Evolutionary conservation across 2,329 filamentous ascomycete species (phyloP).

Genomic region (Pseudocercospora cruenta): DNA sequence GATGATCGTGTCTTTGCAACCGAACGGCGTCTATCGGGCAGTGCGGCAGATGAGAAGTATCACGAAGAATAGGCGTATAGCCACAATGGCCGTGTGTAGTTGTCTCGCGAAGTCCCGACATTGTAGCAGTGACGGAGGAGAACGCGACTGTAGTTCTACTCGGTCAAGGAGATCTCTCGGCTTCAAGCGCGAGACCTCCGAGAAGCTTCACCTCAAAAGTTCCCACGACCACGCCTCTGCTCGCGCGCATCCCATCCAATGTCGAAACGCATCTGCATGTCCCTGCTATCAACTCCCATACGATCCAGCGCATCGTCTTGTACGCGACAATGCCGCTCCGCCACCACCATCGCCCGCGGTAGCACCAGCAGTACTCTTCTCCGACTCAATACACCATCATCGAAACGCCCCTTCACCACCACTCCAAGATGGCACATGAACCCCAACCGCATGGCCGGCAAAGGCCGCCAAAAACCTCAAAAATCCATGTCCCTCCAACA

Average conservation of each 20-base stretch:
- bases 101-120: not conserved
- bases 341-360: slow-evolving; percentile 16
- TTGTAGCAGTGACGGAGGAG: not conserved
- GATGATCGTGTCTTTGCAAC: not conserved
- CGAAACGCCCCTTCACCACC: slow-evolving; percentile 27
- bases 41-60: too few species aligned
- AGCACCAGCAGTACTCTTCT: slow-evolving; percentile 4
- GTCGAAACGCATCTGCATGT: slow-evolving; percentile 30
- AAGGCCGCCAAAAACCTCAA: slow-evolving; percentile 34
- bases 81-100: not conserved
- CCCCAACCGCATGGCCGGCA: slow-evolving; percentile 16
- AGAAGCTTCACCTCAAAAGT: not conserved
- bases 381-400: not conserved
- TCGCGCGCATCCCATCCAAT: slow-evolving; percentile 17
- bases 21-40: too few species aligned
- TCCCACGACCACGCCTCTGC: not conserved
- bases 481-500: slow-evolving; percentile 45
- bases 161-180: not conserved
- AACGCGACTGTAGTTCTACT: not conserved
- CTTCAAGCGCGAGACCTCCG: not conserved
- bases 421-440: slow-evolving; percentile 16
- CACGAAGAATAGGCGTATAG: not conserved
- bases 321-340: slow-evolving; percentile 17
- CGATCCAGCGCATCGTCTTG: slow-evolving; percentile 14
- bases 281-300: slow-evolving; percentile 22